These are phyloP conservation scores for Solanum microdontum DNA, from an alignment of 257 asterid species.

Conservation along the genomic window DNA sequence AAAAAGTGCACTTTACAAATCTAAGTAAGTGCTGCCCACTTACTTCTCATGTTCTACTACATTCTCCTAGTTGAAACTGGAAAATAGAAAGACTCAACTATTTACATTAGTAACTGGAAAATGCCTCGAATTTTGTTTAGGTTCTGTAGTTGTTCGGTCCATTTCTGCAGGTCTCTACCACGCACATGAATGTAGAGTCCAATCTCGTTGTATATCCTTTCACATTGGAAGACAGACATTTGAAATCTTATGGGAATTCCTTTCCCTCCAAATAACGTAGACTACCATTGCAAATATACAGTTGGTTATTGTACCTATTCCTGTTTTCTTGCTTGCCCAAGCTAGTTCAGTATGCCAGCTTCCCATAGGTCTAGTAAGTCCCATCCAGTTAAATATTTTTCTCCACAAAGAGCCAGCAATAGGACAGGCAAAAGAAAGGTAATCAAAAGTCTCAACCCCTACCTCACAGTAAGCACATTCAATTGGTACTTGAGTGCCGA, in stretches of 20 bases:
- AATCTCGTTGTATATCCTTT: neutral
- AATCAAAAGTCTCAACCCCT: no score
- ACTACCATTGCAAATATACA: neutral
- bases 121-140: neutral
- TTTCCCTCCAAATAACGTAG: neutral
- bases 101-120: neutral
- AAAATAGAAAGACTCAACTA: neutral
- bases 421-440: neutral
- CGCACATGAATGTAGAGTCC: neutral
- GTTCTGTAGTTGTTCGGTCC: neutral
- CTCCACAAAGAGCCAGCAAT: neutral
- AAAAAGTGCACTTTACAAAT: no score
- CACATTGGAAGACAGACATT: neutral
- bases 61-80: neutral
- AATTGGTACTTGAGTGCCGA: neutral
- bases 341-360: neutral
- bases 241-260: neutral
- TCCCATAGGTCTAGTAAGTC: neutral
- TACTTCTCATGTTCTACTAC: no score
- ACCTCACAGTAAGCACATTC: neutral
- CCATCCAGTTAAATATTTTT: neutral
- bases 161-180: neutral
- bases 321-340: neutral
- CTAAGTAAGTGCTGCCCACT: no score
- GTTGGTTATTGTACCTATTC: neutral